phyloP scores from a whole-genome alignment of 257 asterid species.

The Scutellaria barbata region DNA sequence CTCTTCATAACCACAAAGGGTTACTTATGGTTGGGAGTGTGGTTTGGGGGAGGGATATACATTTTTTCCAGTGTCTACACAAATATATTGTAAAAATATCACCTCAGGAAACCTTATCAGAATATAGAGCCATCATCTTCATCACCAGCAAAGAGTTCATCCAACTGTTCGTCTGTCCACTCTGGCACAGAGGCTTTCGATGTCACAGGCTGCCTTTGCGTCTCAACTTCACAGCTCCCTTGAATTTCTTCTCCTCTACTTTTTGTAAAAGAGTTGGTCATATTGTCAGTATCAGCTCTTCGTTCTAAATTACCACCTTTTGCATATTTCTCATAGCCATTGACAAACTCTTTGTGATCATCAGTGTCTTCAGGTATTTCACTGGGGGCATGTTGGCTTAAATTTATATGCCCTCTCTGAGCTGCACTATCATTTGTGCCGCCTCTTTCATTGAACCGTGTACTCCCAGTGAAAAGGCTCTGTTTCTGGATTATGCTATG shows the following conservation, averaged over 20 bases:
- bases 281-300: slow-evolving; percentile 19
- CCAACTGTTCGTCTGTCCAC: slow-evolving; percentile 90
- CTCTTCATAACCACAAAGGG: too few species aligned
- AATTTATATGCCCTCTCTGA: slow-evolving; percentile 24
- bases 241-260: slow-evolving; percentile 37
- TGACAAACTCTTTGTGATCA: slow-evolving; percentile 21
- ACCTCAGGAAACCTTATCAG: slow-evolving; percentile 3
- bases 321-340: slow-evolving; percentile 26
- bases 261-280: slow-evolving; percentile 21
- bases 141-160: slow-evolving; percentile 68
- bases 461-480: slow-evolving; percentile 34
- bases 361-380: slow-evolving; percentile 36
- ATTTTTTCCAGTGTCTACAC: background rate
- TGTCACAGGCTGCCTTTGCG: slow-evolving; percentile 44
- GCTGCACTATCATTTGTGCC: slow-evolving; percentile 28
- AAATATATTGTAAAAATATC: background rate
- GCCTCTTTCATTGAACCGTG: slow-evolving; percentile 38
- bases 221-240: slow-evolving; percentile 39
- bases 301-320: slow-evolving; percentile 33
- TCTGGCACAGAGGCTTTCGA: slow-evolving; percentile 52
- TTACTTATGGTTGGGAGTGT: too few species aligned
- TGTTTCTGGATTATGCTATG: slow-evolving; percentile 43
- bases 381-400: slow-evolving; percentile 35
- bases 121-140: slow-evolving; percentile 46
- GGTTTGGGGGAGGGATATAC: background rate